These are phyloP conservation scores for Hymenoscyphus fructigenus DNA, from an alignment of 2,329 filamentous ascomycete species.

Conservation along the genomic window DNA sequence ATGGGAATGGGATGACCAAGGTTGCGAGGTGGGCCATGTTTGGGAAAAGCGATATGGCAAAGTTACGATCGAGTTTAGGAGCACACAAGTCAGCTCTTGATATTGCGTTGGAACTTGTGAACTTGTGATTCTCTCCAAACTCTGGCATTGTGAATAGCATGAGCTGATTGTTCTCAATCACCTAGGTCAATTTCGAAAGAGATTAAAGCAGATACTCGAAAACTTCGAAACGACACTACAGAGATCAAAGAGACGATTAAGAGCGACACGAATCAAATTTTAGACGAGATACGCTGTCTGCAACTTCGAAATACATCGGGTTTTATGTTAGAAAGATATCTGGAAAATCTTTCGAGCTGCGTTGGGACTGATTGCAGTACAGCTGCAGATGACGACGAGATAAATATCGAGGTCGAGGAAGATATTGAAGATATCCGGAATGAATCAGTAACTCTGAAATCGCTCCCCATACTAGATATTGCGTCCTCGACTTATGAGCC, in stretches of 20 bases:
- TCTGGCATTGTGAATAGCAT: neutral
- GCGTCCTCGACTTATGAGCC: neutral
- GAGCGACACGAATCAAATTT: conserved; percentile 12
- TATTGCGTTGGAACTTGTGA: conserved; percentile 17
- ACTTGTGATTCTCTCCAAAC: conserved; percentile 6
- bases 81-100: conserved; percentile 17
- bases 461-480: neutral
- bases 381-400: neutral
- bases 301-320: conserved; percentile 6
- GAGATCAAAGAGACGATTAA: conserved; percentile 6
- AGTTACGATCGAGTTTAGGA: conserved; percentile 11
- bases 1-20: neutral
- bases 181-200: conserved; percentile 6
- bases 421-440: neutral
- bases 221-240: conserved; percentile 6
- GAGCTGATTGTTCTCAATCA: neutral
- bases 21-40: conserved; percentile 8
- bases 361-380: conserved; percentile 11
- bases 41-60: conserved; percentile 12
- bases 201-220: conserved; percentile 12
- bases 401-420: neutral
- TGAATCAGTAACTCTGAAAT: neutral
- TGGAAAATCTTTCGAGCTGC: conserved; percentile 15
- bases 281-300: conserved; percentile 15
- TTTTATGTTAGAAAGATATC: conserved; percentile 14